phyloP scores from a whole-genome alignment of 1,284 basidiomycete genomes.

The Volvariella volvacea region DNA sequence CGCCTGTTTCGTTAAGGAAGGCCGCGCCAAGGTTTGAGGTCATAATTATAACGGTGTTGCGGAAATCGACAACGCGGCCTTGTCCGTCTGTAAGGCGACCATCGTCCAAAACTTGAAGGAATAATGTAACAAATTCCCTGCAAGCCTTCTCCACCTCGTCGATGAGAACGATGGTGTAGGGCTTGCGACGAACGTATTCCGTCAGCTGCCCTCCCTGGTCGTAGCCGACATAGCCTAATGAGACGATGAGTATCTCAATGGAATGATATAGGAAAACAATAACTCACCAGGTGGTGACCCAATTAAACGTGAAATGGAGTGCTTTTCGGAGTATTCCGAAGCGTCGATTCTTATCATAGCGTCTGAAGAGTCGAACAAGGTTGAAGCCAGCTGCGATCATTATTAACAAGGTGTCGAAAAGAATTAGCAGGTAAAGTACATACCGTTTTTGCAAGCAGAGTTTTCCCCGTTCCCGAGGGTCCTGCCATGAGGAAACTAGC shows the following conservation, averaged over 20 bases:
- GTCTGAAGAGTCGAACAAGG: slow-evolving; percentile 86
- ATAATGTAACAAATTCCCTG: slow-evolving; percentile 85
- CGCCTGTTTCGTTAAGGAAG: slow-evolving; percentile 73
- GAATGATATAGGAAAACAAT: slow-evolving; percentile 51
- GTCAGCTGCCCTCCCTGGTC: slow-evolving; percentile 89
- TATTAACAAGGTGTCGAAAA: slow-evolving; percentile 9
- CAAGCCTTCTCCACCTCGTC: slow-evolving; percentile 91
- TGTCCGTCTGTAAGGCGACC: slow-evolving; percentile 90
- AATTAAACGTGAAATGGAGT: slow-evolving; percentile 85
- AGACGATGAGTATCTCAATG: slow-evolving; percentile 72
- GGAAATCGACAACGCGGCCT: slow-evolving; percentile 69
- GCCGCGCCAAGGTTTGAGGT: slow-evolving; percentile 87
- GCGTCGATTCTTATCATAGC: slow-evolving; percentile 91
- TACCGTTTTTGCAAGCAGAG: slow-evolving; percentile 86
- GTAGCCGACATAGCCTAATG: slow-evolving; percentile 90
- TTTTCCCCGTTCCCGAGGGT: slow-evolving; percentile 89
- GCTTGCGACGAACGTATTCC: slow-evolving; percentile 86
- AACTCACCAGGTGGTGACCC: slow-evolving; percentile 62
- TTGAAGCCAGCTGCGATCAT: slow-evolving; percentile 63
- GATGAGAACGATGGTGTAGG: slow-evolving; percentile 76
- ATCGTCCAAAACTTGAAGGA: slow-evolving; percentile 93
- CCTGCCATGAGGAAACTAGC: slow-evolving; percentile 93
- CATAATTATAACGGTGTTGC: slow-evolving; percentile 90
- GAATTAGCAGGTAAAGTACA: slow-evolving; percentile 19
- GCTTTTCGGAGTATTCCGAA: slow-evolving; percentile 92